Evolutionary conservation across 305 asterid species (phyloP).

Genomic region (Salvia sclarea): DNA sequence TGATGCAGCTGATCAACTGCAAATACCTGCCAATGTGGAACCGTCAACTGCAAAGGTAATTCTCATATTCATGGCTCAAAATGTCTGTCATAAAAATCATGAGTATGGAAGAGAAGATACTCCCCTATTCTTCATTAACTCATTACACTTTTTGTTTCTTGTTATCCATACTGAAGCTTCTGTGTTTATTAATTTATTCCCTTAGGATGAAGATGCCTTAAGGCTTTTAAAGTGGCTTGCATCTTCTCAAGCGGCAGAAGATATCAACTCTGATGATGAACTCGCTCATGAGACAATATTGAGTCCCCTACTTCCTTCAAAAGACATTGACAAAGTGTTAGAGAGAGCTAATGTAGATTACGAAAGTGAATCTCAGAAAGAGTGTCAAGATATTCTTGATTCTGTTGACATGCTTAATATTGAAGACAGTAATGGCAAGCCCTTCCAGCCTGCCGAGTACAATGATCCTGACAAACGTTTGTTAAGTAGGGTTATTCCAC

Average conservation of each 20-base stretch:
- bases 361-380: constrained; percentile 91
- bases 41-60: constrained; percentile 66
- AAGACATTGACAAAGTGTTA: constrained; percentile 64
- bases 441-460: constrained; percentile 35
- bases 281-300: constrained; percentile 75
- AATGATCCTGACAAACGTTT: constrained; percentile 41
- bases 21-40: constrained; percentile 36
- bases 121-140: neutral
- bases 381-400: constrained; percentile 99
- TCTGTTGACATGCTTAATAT: constrained; percentile 53
- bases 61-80: constrained; percentile 8
- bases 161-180: neutral
- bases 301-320: constrained; percentile 78
- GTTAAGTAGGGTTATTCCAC: constrained; percentile 55
- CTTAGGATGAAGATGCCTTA: constrained; percentile 85
- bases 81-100: neutral
- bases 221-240: constrained; percentile 97
- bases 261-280: constrained; percentile 97
- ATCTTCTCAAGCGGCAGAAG: constrained; percentile 97
- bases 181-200: constrained; percentile 28
- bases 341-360: constrained; percentile 83
- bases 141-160: too few species aligned
- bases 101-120: constrained; percentile 1
- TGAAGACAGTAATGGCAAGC: constrained; percentile 50
- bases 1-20: constrained; percentile 46